phyloP scores from a whole-genome alignment of 106 monocot species.

The Posidonia australis region DNA sequence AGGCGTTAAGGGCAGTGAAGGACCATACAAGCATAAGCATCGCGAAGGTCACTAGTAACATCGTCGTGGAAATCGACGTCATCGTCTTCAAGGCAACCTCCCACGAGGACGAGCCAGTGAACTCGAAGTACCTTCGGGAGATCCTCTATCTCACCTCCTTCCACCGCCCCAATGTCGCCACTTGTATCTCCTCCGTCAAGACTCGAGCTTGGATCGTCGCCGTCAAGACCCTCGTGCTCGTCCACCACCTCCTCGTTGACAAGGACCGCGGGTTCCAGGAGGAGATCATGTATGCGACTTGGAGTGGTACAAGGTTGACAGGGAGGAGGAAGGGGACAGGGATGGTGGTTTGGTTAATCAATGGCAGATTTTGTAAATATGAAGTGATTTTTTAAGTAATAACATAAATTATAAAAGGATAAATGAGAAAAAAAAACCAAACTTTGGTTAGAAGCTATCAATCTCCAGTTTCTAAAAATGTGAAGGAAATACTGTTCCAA shows the following conservation, averaged over 20 bases:
- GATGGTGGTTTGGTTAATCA: too few relatives aligned
- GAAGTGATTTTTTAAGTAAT: too few relatives aligned
- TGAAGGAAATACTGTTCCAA: too few relatives aligned
- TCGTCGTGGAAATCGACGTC: constrained; percentile 57
- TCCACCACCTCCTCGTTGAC: constrained; percentile 49
- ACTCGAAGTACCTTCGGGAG: constrained; percentile 40
- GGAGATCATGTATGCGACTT: constrained; percentile 48
- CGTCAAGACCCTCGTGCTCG: constrained; percentile 49
- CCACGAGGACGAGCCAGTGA: constrained; percentile 63
- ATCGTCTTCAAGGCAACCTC: constrained; percentile 65
- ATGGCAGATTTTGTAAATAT: too few relatives aligned
- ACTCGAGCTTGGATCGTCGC: constrained; percentile 66
- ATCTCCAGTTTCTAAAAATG: too few relatives aligned
- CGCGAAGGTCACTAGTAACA: constrained; percentile 48
- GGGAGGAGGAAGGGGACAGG: constrained; percentile 61
- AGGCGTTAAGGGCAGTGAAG: constrained; percentile 55
- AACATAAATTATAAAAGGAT: too few relatives aligned
- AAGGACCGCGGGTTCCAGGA: constrained; percentile 46
- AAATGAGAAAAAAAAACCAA: too few relatives aligned
- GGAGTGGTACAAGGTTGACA: constrained; percentile 43
- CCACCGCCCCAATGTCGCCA: constrained; percentile 27
- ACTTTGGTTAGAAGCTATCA: too few relatives aligned
- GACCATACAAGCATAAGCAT: constrained; percentile 61
- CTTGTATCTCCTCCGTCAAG: constrained; percentile 39
- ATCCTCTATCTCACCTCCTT: constrained; percentile 40